Evolutionary conservation across 1,284 basidiomycete species (phyloP), one percentile per base, ranked within the genome.

Genomic region (Entoloma clypeatum): DNA sequence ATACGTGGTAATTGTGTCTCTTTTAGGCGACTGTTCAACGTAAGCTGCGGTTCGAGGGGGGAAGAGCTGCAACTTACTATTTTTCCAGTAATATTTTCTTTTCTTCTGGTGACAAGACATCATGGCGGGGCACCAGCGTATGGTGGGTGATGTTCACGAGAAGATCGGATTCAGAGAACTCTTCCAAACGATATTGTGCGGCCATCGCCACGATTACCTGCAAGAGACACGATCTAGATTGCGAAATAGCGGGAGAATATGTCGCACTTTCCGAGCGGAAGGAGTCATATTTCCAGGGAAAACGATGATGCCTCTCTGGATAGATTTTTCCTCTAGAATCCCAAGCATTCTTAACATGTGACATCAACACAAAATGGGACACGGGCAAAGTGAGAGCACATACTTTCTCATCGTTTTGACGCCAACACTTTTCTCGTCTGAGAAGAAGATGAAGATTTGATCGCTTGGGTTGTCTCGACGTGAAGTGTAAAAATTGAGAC

Each of bases 1-100:
- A 99, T 99, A 25, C 96, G 86, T 37, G 96, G 96, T 46, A 99
- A 74, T 60, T 99, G 96, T 1, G 94, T 98, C 60, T 99, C 96
- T 64, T 97, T 97, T 50, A 99, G 69, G 47, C 96, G 94, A 67
- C 94, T 96, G 45, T 21, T 26, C 44, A 36, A 45, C 23, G 39
- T 47, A 45, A 50, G 41, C 52, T 29, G 36, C 44, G 47, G 32
- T 48, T 39, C 50, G 32, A 38, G 36, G 36, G 36, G 24, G 35
- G 35, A 33, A 36, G 39, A 25, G 21, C 35, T 43, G 41, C 26
- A 28, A 80, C 92, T 57, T 57, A 97, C 94, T 99, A 99, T 77
- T 88, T 86, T 63, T 88, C 81, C 47, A 99, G 72, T 39, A 99
- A 68, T 8, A 79, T 70, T 58, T 81, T 83, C 71, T 99, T 99